A percentile compares a stretch with the other conserved stretches of the same genome.
phyloP scores from a whole-genome alignment of 495 filamentous ascomycete genomes.

The Terfezia claveryi region DNA sequence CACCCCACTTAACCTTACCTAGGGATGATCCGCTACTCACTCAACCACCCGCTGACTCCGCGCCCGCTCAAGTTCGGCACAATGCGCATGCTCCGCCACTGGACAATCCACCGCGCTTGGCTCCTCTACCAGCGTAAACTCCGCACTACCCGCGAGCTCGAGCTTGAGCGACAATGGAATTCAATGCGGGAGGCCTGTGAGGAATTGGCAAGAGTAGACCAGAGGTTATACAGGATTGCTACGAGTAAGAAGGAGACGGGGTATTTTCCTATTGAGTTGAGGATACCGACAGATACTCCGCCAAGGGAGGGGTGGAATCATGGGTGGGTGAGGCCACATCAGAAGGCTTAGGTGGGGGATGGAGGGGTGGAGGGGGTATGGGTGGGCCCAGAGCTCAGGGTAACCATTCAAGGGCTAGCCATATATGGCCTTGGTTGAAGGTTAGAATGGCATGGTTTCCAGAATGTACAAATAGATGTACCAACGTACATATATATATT shows the following conservation, averaged over 20 bases:
- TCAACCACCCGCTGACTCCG: conserved; percentile 16
- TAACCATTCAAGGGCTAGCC: too few relatives aligned
- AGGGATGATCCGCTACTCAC: conserved; percentile 19
- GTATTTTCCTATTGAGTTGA: conserved; percentile 16
- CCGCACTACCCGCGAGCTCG: conserved; percentile 30
- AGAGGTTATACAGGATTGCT: conserved; percentile 41
- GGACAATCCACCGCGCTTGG: conserved; percentile 97
- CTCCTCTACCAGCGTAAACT: conserved; percentile 35
- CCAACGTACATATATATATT: too few relatives aligned
- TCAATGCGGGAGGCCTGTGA: conserved; percentile 47
- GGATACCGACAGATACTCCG: conserved; percentile 25
- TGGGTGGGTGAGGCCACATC: conserved; percentile 19
- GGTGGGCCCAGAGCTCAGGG: not conserved
- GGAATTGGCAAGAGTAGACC: conserved; percentile 35
- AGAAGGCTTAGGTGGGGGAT: conserved; percentile 4
- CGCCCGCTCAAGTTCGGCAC: conserved; percentile 18
- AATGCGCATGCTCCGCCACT: conserved; percentile 76
- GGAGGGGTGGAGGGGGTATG: too few relatives aligned
- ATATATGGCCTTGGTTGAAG: too few relatives aligned
- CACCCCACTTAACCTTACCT: not conserved
- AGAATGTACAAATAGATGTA: too few relatives aligned
- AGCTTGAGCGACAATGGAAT: conserved; percentile 48
- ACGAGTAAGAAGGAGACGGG: conserved; percentile 41
- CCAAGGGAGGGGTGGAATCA: conserved; percentile 44
- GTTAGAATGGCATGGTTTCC: too few relatives aligned